These are phyloP conservation scores for Purshia tridentata DNA, from an alignment of 306 rosid species.

Conservation along the genomic window DNA sequence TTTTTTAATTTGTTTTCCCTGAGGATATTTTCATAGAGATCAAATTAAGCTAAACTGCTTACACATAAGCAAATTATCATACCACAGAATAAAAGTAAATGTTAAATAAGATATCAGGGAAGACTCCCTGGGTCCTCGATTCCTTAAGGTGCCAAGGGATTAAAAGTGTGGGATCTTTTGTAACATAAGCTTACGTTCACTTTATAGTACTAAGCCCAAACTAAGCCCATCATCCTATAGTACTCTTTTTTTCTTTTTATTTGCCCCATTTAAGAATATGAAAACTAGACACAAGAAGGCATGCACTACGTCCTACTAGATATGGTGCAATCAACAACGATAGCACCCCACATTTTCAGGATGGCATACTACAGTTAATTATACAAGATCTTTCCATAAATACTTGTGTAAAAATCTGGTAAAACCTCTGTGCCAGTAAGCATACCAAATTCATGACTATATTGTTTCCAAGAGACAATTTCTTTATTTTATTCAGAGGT, in stretches of 20 bases:
- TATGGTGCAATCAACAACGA: not conserved
- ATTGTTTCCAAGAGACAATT: not conserved
- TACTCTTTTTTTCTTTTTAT: not conserved
- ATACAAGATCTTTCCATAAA: not conserved
- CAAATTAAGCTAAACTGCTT: not conserved
- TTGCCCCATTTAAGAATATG: not conserved
- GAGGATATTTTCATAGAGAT: not conserved
- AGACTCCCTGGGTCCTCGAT: not conserved
- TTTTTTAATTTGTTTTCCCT: no score
- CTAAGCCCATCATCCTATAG: not conserved
- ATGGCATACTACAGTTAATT: no score
- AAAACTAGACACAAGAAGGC: not conserved
- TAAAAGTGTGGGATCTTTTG: not conserved
- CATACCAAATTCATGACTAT: not conserved
- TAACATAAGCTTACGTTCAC: not conserved
- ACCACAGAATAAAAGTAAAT: no score
- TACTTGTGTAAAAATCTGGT: not conserved
- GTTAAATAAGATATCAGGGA: not conserved
- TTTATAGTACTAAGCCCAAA: no score
- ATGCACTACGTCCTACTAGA: not conserved
- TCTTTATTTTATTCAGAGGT: not conserved
- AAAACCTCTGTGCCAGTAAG: constrained; percentile 5
- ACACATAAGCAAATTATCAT: not conserved
- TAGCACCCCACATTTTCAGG: no score
- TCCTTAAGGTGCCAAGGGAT: not conserved